phyloP scores from a whole-genome alignment of 768 basidiomycete species.

The Hygrophorus russula region DNA sequence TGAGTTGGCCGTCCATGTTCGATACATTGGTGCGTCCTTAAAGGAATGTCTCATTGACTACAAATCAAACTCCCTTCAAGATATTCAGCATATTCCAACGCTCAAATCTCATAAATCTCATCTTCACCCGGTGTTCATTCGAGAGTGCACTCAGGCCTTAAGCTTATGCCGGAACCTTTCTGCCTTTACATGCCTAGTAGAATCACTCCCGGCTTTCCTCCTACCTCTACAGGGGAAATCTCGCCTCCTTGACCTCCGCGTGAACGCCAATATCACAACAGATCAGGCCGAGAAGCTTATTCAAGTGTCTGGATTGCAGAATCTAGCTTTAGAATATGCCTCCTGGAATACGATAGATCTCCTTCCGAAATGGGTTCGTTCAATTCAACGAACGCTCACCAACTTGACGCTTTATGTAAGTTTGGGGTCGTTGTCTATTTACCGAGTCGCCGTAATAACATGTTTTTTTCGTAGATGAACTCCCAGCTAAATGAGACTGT shows the following conservation, averaged over 20 bases:
- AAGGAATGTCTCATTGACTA: neutral
- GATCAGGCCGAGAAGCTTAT: slow-evolving; percentile 36
- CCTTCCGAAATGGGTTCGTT: slow-evolving; percentile 45
- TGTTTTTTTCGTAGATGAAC: slow-evolving; percentile 33
- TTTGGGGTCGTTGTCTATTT: slow-evolving; percentile 5
- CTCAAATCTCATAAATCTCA: slow-evolving; percentile 17
- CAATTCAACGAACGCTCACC: slow-evolving; percentile 32
- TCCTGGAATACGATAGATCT: slow-evolving; percentile 51
- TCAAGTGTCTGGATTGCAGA: slow-evolving; percentile 27
- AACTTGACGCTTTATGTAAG: slow-evolving; percentile 52
- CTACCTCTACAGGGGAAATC: slow-evolving; percentile 30
- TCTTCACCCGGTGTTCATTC: slow-evolving; percentile 36
- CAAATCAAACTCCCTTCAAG: slow-evolving; percentile 17
- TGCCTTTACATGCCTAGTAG: slow-evolving; percentile 44
- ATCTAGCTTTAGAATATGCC: slow-evolving; percentile 44
- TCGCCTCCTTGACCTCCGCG: slow-evolving; percentile 33
- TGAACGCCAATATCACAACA: slow-evolving; percentile 41
- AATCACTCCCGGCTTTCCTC: slow-evolving; percentile 40
- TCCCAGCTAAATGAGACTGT: slow-evolving; percentile 41
- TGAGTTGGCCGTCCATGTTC: slow-evolving; percentile 45
- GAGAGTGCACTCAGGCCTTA: slow-evolving; percentile 39
- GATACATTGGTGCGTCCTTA: slow-evolving; percentile 35
- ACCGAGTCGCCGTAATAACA: neutral
- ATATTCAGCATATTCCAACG: slow-evolving; percentile 37
- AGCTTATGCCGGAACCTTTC: slow-evolving; percentile 37